These are phyloP conservation scores for Atalantia buxifolia DNA, from an alignment of 345 rosid species.

Conservation along the genomic window DNA sequence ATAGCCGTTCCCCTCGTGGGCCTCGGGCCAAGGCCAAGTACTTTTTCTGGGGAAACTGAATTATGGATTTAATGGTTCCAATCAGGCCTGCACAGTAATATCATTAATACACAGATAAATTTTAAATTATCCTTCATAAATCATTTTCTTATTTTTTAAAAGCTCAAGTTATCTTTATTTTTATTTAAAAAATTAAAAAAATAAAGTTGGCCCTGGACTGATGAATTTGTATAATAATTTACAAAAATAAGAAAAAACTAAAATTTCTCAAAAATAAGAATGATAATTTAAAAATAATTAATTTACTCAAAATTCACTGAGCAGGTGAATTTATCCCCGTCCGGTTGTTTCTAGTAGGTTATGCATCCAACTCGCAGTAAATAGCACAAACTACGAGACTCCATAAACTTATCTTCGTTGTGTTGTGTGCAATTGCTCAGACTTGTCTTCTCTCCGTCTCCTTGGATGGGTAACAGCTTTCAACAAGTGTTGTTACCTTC, in stretches of 20 bases:
- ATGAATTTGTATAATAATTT: too few species aligned
- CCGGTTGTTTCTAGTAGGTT: neutral
- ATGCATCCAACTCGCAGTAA: too few species aligned
- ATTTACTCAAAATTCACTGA: neutral
- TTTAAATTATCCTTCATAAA: too few species aligned
- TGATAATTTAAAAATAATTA: too few species aligned
- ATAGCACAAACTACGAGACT: too few species aligned
- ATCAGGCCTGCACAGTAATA: neutral
- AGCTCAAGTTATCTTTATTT: too few species aligned
- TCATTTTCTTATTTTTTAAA: too few species aligned
- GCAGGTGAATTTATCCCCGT: neutral
- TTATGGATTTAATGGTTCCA: neutral
- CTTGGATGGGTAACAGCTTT: neutral
- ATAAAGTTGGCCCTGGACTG: too few species aligned
- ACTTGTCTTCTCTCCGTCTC: neutral
- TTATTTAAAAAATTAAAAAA: too few species aligned
- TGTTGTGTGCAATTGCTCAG: neutral
- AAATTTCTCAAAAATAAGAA: too few species aligned
- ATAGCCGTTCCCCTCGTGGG: neutral
- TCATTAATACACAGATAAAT: neutral
- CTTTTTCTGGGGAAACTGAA: neutral
- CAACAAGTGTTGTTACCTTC: neutral
- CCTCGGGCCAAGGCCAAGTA: neutral
- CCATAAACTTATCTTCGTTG: too few species aligned
- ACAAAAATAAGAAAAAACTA: too few species aligned